Evolutionary conservation across 164 flowering plant genomes (phyloP).

Genomic region (Akebia trifoliata): DNA sequence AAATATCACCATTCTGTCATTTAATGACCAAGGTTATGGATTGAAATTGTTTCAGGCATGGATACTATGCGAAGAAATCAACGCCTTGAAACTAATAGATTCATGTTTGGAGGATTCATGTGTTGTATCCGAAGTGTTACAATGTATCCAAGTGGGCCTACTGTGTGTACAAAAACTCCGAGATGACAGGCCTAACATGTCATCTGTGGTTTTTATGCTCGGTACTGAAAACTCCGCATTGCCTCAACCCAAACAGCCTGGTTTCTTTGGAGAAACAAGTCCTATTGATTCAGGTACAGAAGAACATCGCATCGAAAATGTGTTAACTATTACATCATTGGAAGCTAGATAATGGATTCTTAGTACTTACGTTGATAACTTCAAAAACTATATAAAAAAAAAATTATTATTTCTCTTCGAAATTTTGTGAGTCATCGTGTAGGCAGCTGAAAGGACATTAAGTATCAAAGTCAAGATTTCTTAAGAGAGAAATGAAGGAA

Average conservation of each 20-base stretch:
- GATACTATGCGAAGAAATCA: not conserved
- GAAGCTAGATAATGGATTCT: not conserved
- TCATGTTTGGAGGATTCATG: not conserved
- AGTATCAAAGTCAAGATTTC: no score
- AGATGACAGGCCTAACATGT: not conserved
- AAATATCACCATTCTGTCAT: no score
- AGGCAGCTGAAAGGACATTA: no score
- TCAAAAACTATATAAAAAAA: no score
- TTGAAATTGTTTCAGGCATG: not conserved
- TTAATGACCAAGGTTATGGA: no score
- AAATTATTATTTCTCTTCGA: not conserved
- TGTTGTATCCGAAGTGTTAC: not conserved
- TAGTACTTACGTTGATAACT: no score
- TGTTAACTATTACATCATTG: not conserved
- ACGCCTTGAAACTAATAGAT: not conserved
- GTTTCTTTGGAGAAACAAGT: not conserved
- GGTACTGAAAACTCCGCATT: not conserved
- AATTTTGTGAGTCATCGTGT: no score
- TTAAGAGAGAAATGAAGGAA: no score
- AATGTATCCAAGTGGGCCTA: not conserved
- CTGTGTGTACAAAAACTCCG: not conserved
- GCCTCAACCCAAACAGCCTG: not conserved
- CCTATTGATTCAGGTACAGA: not conserved
- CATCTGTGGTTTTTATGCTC: not conserved
- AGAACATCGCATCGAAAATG: not conserved